Percentiles rank a stretch among this genome's conserved stretches.
phyloP scores from a whole-genome alignment of 139 green algal species.

The Yamagishiella unicocca region DNA sequence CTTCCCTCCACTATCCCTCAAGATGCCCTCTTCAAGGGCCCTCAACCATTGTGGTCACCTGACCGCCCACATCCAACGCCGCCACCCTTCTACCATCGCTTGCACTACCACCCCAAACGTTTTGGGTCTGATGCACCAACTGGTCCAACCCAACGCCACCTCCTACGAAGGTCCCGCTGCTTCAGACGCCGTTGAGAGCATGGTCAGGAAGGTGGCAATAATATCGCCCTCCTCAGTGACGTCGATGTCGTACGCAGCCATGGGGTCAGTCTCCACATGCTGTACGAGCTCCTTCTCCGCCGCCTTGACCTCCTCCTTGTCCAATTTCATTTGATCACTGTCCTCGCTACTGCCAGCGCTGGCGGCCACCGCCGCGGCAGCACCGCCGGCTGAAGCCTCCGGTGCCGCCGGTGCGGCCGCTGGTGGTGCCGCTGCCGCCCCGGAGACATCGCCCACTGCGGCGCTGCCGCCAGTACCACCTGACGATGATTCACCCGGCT shows the following conservation, averaged over 20 bases:
- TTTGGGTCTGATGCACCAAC: no score
- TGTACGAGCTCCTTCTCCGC: conserved; percentile 52
- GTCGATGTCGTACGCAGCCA: conserved; percentile 78
- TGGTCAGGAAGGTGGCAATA: conserved; percentile 64
- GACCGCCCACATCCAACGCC: no score
- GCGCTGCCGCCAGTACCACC: no score
- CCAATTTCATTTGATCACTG: neutral
- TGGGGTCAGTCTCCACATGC: conserved; percentile 53
- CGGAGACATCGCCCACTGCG: no score
- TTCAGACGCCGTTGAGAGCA: conserved; percentile 38
- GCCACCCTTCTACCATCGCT: no score
- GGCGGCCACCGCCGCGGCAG: neutral
- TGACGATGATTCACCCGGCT: neutral
- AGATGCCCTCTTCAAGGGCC: no score
- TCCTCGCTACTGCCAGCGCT: neutral
- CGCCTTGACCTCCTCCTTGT: conserved; percentile 16
- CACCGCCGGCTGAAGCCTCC: neutral
- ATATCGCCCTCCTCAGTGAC: conserved; percentile 70
- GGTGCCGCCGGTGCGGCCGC: neutral
- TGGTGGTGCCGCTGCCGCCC: neutral
- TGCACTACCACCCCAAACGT: no score
- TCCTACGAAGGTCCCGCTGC: neutral
- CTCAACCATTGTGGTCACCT: no score
- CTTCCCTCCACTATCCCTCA: no score
- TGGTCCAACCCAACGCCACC: neutral